Base-by-base conservation (phyloP, 1,139 yeast genomes). In the Candida glucosophila region DNA sequence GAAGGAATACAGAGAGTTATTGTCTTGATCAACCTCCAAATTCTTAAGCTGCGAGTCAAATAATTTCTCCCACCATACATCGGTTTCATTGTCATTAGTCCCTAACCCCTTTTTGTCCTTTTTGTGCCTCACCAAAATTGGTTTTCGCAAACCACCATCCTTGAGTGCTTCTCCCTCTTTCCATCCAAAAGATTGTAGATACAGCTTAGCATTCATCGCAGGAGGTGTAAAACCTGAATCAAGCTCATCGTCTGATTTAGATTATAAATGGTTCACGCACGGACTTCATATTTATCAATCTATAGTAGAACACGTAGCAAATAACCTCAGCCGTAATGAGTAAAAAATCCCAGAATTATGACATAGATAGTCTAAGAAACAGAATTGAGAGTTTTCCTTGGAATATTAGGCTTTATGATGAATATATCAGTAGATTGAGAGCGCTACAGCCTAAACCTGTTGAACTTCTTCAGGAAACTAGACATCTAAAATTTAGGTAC, bases 41-140 rank as follows among this genome's bases (percentile, higher is more conserved):
- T 73, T 70, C 46, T 83, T 83, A 36, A 90, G 66, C 41, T 86
- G 95, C 2, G 95, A 95, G 51, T 90, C 97, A 55, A 90, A 90
- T 24, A 88, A 61, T 39, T 80, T 67, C 40, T 90, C 97, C 98
- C 98, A 90, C 98, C 98, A 90, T 27, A 83, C 79, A 43, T 86
- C 96, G 12, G 78, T 77, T 30, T 76, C 80, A 27, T 66, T 66
- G 8, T 68, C 55, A 34, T 71, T 78, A 43, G 78, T 78, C 0
- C 95, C 95, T 22, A 90, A 62, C 4, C 98, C 98, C 45, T 85
- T 85, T 31, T 77, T 78, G 46, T 90, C 96, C 40, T 76, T 77
- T 55, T 90, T 86, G 45, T 90, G 96, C 39, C 79, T 79, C 24
- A 90, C 95, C 34, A 90, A 55, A 25, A 90, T 75, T 0, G 98